Base-by-base conservation (phyloP, 2,329 filamentous ascomycete genomes). In the Fusarium sp. region DNA sequence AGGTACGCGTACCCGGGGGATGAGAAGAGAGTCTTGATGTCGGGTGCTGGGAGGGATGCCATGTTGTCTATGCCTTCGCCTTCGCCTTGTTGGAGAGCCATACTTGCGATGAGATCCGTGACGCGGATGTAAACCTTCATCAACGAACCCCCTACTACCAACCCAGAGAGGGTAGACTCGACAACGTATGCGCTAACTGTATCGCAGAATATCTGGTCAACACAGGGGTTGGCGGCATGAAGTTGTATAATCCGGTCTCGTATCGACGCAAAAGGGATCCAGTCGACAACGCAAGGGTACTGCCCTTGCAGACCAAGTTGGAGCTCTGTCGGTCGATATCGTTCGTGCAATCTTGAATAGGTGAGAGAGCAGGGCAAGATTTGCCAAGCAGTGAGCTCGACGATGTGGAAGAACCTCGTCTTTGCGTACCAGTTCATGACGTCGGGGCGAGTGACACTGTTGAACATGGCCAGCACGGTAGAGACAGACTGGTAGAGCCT, bases 401-500 rank as follows among this genome's bases (percentile, higher is more conserved):
- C 77, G 38, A 81, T 81, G 65, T 81, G 79, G 56, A 69, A 81
- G 69, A 81, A 81, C 5, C 80, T 74, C 2, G 80, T 83, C 27
- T 81, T 88, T 11, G 85, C 88, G 6, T 82, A 82, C 79, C 79
- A 81, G 1, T 78, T 75, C 73, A 82, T 82, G 35, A 81, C 80
- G 45, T 81, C 80, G 9, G 81, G 81, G 0, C 81, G 74, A 0
- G 80, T 81, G 50, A 82, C 76, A 69, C 80, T 81, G 63, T 82
- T 82, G 67, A 82, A 82, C 75, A 82, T 56, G 52, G 29, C 52
- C n/a, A 56, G 20, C 4, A 22, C 29, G 5, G 52, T 35, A 56
- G 52, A 35, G 6, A 56, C 29, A 31, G 29, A 35, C 52, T 56
- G n/a, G 4, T 35, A 56, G 52, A 56, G 52, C 7, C 52, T 56